Evolutionary conservation across 2,329 filamentous ascomycete genomes (phyloP), one percentile per base, ranked within the genome.

Genomic region (Pseudogymnoascus sp.): DNA sequence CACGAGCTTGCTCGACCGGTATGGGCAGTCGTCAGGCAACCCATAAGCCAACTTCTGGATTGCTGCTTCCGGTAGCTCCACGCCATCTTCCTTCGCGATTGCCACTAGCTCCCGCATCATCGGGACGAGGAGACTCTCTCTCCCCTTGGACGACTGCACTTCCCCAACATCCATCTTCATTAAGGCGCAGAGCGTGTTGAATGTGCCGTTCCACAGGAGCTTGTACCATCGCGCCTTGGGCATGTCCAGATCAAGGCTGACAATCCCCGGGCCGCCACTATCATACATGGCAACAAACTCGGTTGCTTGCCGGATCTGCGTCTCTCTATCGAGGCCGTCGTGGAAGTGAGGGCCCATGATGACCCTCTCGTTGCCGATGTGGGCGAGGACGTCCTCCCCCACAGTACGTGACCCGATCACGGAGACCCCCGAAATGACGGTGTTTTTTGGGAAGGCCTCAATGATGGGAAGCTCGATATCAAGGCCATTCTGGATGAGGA

Each of bases 1-100:
- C 16, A 80, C 66, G 21, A 80, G 74, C 82, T 84, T 84, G 62
- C 74, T 76, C 6, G 75, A 73, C 35, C 66, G 68, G 55, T 68
- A 70, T 6, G 60, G 37, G 16, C 60, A 49, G 28, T 45, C 41
- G 12, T 45, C 25, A 28, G 60, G 60, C n/a, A 55, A 18, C 3
- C 41, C 60, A 59, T 61, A 55, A 25, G 58, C 58, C 18, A 60
- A 21, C 21, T 41, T 37, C 52, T 62, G 55, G 8, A 68, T 63
- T 58, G 67, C 64, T 8, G 65, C 63, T 28, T 69, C 65, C 6
- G 62, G 67, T 61, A 67, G 63, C 67, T 62, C 66, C 21, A 64
- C 61, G 6, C 68, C 68, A 33, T 64, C 65, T 18, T 65, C 65
- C 35, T 63, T 67, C 7, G 67, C 70, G 28, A 69, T 62, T 3